A percentile compares a stretch with the other conserved stretches of the same genome.
Conservation (phyloP, 805 yeast species). For the Candida cerambycidarum region DNA sequence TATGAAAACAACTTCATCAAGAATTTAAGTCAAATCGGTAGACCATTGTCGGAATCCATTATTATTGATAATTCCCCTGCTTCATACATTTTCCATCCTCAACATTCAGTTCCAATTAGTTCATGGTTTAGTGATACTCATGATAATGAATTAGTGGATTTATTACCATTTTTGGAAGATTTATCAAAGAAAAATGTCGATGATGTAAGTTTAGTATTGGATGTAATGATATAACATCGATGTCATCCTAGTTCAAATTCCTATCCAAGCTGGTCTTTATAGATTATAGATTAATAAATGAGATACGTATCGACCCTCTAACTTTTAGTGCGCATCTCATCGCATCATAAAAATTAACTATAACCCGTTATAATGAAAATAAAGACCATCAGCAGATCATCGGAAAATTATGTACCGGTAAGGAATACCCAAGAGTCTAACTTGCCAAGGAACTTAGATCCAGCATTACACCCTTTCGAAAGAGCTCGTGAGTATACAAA, state of each 20-base stretch:
- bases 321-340: background rate
- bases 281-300: background rate
- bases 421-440: conserved; percentile 86
- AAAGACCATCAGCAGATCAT: conserved; percentile 83
- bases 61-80: conserved; percentile 98
- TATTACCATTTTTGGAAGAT: conserved; percentile 88
- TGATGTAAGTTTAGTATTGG: conserved; percentile 84
- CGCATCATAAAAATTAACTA: background rate
- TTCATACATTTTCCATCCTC: conserved; percentile 96
- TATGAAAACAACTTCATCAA: conserved; percentile 94
- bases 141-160: conserved; percentile 90
- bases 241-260: background rate
- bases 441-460: conserved; percentile 84
- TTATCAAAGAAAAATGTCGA: conserved; percentile 69
- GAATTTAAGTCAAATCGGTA: conserved; percentile 89
- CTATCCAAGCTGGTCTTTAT: conserved; percentile 15
- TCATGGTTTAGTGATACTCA: conserved; percentile 98
- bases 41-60: conserved; percentile 82
- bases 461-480: conserved; percentile 95
- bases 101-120: conserved; percentile 94
- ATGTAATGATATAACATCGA: conserved; percentile 50
- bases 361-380: conserved; percentile 68
- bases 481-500: conserved; percentile 95
- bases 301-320: background rate
- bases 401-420: conserved; percentile 92